Percentiles rank a stretch among this genome's conserved stretches.
Evolutionary conservation across 1,139 yeast species (phyloP).

Genomic region (Lodderomyces oxycetoniae): DNA sequence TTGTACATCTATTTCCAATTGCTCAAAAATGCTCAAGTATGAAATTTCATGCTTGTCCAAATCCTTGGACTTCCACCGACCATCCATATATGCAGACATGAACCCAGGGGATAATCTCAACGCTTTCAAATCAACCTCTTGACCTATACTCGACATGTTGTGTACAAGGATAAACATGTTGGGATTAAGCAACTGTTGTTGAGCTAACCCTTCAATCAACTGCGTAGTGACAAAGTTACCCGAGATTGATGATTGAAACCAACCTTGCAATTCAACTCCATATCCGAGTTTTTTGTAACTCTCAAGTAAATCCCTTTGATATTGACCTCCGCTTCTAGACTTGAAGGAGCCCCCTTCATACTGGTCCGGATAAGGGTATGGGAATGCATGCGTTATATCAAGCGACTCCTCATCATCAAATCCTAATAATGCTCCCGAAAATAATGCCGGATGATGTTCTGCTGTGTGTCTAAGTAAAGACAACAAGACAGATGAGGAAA

Average conservation of each 20-base stretch:
- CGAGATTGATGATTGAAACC: constrained; percentile 69
- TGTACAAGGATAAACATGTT: constrained; percentile 67
- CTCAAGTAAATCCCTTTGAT: constrained; percentile 65
- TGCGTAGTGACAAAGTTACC: constrained; percentile 68
- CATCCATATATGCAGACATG: constrained; percentile 51
- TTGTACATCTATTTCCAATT: constrained; percentile 61
- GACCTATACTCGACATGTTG: constrained; percentile 66
- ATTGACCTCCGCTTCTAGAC: constrained; percentile 59
- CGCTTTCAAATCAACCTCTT: constrained; percentile 63
- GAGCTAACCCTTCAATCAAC: constrained; percentile 62
- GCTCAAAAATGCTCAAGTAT: constrained; percentile 68
- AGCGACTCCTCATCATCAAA: constrained; percentile 55
- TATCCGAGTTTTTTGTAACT: constrained; percentile 60
- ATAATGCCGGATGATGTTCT: constrained; percentile 61
- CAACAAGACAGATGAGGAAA: constrained; percentile 60
- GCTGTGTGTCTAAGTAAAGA: constrained; percentile 72
- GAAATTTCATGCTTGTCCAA: constrained; percentile 58
- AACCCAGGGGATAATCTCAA: constrained; percentile 64
- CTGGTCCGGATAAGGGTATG: constrained; percentile 54
- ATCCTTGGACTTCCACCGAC: constrained; percentile 63
- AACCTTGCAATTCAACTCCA: constrained; percentile 75
- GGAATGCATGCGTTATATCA: constrained; percentile 61
- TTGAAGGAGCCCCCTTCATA: constrained; percentile 51
- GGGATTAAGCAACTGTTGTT: constrained; percentile 59
- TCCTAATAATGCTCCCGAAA: constrained; percentile 76